Evolutionary conservation across 2,329 filamentous ascomycete genomes (phyloP).

Genomic region (Curvularia sp.): DNA sequence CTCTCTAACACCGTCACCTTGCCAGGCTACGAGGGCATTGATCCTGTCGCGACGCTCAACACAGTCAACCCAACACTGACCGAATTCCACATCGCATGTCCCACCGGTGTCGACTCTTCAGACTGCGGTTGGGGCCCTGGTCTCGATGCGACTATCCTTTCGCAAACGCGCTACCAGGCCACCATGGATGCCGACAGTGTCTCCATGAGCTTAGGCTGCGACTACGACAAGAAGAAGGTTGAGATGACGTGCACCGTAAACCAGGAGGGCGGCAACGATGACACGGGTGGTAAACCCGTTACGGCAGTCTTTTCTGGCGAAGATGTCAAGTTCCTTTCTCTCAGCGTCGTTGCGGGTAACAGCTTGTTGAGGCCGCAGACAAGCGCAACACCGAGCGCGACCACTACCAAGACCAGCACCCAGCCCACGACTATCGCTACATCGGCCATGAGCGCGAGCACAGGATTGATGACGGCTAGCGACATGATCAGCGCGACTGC

Average conservation of each 20-base stretch:
- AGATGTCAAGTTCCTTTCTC: constrained; percentile 32
- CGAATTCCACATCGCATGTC: constrained; percentile 32
- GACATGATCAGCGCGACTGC: neutral
- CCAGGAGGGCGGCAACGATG: constrained; percentile 28
- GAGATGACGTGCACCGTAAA: constrained; percentile 38
- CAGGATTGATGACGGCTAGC: constrained; percentile 7
- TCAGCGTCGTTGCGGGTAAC: constrained; percentile 33
- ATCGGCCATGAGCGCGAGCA: constrained; percentile 11
- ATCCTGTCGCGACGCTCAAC: constrained; percentile 35
- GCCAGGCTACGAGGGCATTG: constrained; percentile 26
- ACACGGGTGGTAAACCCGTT: constrained; percentile 12
- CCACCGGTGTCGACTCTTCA: constrained; percentile 23
- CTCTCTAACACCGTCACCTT: constrained; percentile 1
- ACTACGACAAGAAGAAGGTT: constrained; percentile 28
- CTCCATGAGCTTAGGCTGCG: constrained; percentile 38
- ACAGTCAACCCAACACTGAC: constrained; percentile 32
- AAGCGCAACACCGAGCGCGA: constrained; percentile 16
- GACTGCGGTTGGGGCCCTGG: constrained; percentile 40
- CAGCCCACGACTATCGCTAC: constrained; percentile 12
- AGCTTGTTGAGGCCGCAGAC: constrained; percentile 27
- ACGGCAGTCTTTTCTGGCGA: constrained; percentile 26
- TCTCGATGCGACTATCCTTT: constrained; percentile 27
- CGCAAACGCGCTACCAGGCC: constrained; percentile 31
- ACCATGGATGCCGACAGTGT: constrained; percentile 23
- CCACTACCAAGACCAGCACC: constrained; percentile 10